A percentile compares a stretch with the other conserved stretches of the same genome.
These are phyloP conservation scores for Delonix regia DNA, from an alignment of 306 rosid genomes.

Conservation along the genomic window DNA sequence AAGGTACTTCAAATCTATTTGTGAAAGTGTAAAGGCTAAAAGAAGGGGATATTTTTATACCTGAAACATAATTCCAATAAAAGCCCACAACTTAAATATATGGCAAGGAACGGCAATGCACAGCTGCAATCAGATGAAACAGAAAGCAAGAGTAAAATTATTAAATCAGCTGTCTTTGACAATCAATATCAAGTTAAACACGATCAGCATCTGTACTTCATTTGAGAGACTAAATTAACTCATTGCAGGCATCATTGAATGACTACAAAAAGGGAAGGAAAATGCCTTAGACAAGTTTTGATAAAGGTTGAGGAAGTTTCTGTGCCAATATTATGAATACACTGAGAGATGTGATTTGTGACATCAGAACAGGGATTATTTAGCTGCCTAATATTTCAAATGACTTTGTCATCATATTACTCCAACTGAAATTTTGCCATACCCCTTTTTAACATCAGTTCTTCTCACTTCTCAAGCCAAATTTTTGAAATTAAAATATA, in stretches of 20 bases:
- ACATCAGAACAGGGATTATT: not conserved
- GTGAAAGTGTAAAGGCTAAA: not conserved
- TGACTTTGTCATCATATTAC: not conserved
- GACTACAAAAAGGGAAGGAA: constrained; percentile 9
- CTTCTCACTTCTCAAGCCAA: not conserved
- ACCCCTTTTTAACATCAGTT: not conserved
- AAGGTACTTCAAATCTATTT: not conserved
- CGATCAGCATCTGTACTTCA: not conserved
- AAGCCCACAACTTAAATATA: constrained; percentile 95
- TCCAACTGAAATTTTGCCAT: not conserved
- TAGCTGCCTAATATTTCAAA: not conserved
- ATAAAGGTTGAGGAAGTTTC: not conserved
- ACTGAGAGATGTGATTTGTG: not conserved
- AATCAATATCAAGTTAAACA: not conserved
- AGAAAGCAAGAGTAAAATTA: constrained; percentile 30
- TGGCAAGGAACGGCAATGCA: constrained; percentile 98
- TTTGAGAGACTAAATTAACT: constrained; percentile 5
- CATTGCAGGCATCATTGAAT: constrained; percentile 4
- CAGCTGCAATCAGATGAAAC: constrained; percentile 54
- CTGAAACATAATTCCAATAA: constrained; percentile 90
- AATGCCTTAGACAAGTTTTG: not conserved
- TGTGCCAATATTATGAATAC: not conserved
- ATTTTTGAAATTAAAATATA: constrained; percentile 2
- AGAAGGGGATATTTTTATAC: constrained; percentile 42
- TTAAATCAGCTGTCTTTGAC: not conserved